phyloP scores from a whole-genome alignment of 345 rosid genomes.

The Eucalyptus melliodora region DNA sequence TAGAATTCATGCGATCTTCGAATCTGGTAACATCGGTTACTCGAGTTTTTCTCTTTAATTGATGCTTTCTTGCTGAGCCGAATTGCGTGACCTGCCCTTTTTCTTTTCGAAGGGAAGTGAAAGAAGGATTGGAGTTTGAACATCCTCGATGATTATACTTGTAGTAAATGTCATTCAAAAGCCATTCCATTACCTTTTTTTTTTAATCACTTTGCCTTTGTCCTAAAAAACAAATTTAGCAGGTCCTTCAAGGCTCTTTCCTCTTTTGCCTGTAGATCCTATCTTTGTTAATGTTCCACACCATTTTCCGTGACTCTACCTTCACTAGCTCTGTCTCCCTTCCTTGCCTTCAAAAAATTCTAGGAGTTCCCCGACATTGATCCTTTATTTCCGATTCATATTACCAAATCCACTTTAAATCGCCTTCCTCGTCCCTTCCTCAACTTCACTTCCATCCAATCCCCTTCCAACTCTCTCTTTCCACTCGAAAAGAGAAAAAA shows the following conservation, averaged over 20 bases:
- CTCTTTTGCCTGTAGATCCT: not conserved
- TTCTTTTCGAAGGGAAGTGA: not conserved
- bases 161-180: not conserved
- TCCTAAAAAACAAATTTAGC: not conserved
- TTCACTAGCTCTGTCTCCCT: not conserved
- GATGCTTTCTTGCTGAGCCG: not conserved
- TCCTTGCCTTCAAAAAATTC: not conserved
- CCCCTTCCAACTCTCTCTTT: too few species aligned
- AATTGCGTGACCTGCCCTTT: not conserved
- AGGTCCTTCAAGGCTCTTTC: not conserved
- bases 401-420: not conserved
- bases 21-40: too few species aligned
- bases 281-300: too few species aligned
- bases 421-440: not conserved
- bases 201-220: not conserved
- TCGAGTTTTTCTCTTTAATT: too few species aligned
- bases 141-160: not conserved
- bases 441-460: constrained; percentile 8
- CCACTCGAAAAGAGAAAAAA: not conserved
- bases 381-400: not conserved
- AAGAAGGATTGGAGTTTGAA: not conserved
- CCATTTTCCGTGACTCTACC: not conserved
- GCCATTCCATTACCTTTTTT: not conserved
- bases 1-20: too few species aligned
- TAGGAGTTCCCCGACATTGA: not conserved